phyloP scores from a whole-genome alignment of 345 rosid species.

The Diplotaxis tenuifolia region DNA sequence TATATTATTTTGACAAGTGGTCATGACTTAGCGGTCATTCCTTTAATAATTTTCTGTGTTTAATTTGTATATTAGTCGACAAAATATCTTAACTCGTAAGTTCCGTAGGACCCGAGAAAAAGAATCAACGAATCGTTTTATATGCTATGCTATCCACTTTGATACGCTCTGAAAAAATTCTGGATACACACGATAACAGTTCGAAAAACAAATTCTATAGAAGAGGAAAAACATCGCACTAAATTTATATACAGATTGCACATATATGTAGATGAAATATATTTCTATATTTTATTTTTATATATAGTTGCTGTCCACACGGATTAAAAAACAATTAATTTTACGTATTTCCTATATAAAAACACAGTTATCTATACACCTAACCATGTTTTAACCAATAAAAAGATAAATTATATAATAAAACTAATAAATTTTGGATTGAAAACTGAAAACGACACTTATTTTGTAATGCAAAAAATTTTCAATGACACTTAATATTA shows the following conservation, averaged over 20 bases:
- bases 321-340: too few species aligned
- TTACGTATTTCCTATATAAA: too few species aligned
- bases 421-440: too few species aligned
- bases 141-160: conserved; percentile 13
- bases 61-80: neutral
- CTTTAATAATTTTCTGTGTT: conserved; percentile 8
- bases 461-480: too few species aligned
- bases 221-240: neutral
- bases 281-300: neutral
- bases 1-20: conserved; percentile 27
- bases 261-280: neutral
- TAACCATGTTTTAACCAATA: too few species aligned
- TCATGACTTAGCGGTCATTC: conserved; percentile 16
- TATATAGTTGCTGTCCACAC: too few species aligned
- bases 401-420: too few species aligned
- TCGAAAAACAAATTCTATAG: neutral
- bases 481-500: too few species aligned
- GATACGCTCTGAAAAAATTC: neutral
- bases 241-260: neutral
- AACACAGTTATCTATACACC: too few species aligned
- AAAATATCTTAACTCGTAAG: conserved; percentile 32
- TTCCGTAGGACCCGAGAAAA: conserved; percentile 4
- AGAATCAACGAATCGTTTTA: neutral
- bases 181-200: neutral
- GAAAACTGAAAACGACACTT: too few species aligned